phyloP scores from a whole-genome alignment of 306 rosid genomes.

The Castanospermum australe region DNA sequence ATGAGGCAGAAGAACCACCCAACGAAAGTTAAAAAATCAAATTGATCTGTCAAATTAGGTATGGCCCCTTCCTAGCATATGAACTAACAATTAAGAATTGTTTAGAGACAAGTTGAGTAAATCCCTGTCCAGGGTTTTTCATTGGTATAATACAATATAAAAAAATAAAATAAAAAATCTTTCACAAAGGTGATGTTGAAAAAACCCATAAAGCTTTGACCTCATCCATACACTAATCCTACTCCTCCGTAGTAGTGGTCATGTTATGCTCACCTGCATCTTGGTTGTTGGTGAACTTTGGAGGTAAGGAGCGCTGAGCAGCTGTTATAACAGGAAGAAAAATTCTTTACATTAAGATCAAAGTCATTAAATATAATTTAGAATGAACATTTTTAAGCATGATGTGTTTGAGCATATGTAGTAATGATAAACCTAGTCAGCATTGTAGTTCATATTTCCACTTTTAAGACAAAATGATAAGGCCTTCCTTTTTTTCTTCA shows the following conservation, averaged over 20 bases:
- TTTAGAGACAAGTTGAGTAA: background rate
- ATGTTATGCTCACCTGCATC: constrained; percentile 64
- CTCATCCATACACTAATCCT: background rate
- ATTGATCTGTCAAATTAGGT: background rate
- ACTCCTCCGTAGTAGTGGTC: background rate
- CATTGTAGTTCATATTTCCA: background rate
- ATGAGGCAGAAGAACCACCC: background rate
- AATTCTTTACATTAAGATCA: constrained; percentile 18
- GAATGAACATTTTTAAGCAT: background rate
- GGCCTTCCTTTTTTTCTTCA: background rate
- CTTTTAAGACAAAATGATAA: background rate
- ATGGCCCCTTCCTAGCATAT: background rate
- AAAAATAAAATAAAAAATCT: background rate
- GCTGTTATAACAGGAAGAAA: constrained; percentile 48
- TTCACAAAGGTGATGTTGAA: background rate
- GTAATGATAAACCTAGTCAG: background rate
- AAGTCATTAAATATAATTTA: constrained; percentile 7
- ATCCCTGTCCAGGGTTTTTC: background rate
- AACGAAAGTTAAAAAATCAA: background rate
- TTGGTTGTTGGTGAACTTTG: constrained; percentile 49
- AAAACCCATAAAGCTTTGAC: background rate
- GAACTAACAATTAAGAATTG: background rate
- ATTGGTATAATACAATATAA: background rate
- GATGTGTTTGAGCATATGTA: background rate
- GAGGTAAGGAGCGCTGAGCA: constrained; percentile 94